Evolutionary conservation across 139 green algal genomes (phyloP), one percentile per base, ranked within the genome.

Genomic region (Microglena sp.): DNA sequence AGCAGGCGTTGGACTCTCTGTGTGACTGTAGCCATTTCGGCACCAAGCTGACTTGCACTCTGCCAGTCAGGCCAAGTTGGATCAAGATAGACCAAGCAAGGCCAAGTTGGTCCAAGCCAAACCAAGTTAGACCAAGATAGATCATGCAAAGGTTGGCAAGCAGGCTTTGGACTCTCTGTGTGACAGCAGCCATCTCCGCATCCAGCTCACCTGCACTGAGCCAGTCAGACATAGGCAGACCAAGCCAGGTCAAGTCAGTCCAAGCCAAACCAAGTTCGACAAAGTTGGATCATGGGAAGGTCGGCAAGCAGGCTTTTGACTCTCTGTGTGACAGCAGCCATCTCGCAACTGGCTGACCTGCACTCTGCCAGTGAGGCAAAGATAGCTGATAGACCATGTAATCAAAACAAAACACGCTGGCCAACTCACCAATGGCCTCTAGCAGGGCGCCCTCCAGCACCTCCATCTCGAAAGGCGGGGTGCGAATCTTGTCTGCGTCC

Each of bases 381-480:
- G n/a, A n/a, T n/a, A n/a, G n/a, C n/a, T n/a, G n/a, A n/a, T n/a
- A n/a, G n/a, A n/a, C n/a, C n/a, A n/a, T n/a, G n/a, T n/a, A n/a
- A n/a, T n/a, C n/a, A n/a, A n/a, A n/a, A n/a, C n/a, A n/a, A n/a
- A n/a, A n/a, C n/a, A n/a, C n/a, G n/a, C n/a, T n/a, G n/a, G n/a
- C n/a, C n/a, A n/a, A n/a, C 55, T 27, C 65, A 87, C 82, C 76
- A 64, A 83, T 92, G 22, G 84, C 86, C n/a, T 94, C 83, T 61
- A 90, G 86, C 2, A 97, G 81, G 6, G 89, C 87, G 2, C 70
- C 89, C 71, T 97, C 92, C 44, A 96, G 53, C 54, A 93, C 77
- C 67, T 96, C 90, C 60, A 97, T 76, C 71, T 97, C 92, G 72
- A 97, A 97, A 22, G 92, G 89, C n/a, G n/a, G n/a, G n/a, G n/a